phyloP scores from a whole-genome alignment of 257 asterid species.

The Perilla frutescens region DNA sequence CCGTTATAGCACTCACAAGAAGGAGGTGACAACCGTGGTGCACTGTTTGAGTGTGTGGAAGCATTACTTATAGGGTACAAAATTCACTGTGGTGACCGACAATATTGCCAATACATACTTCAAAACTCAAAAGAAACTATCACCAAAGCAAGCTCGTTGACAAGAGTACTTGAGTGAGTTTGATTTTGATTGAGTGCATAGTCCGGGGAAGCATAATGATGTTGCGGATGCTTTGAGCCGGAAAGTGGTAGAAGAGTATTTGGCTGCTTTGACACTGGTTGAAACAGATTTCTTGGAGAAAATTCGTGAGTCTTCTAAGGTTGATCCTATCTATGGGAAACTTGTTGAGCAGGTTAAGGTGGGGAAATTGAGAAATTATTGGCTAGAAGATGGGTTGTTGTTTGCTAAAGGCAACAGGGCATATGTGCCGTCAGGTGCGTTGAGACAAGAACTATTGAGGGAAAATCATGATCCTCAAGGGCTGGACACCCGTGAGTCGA shows the following conservation, averaged over 20 bases:
- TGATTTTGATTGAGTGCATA: background rate
- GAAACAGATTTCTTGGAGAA: too few relatives aligned
- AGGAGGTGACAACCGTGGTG: background rate
- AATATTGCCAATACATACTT: background rate
- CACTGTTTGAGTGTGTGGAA: too few relatives aligned
- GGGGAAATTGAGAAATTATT: background rate
- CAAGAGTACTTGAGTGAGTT: background rate
- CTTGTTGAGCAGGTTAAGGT: too few relatives aligned
- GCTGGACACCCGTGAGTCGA: background rate
- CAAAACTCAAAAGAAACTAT: too few relatives aligned
- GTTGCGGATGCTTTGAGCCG: background rate
- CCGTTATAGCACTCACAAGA: background rate
- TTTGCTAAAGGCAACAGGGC: background rate
- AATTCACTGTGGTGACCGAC: background rate
- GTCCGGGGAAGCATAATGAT: background rate
- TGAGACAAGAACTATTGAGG: background rate
- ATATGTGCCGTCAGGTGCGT: background rate
- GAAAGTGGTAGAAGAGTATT: background rate
- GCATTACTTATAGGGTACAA: background rate
- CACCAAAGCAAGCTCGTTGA: too few relatives aligned
- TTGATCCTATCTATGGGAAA: too few relatives aligned
- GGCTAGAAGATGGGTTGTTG: background rate
- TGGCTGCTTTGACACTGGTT: too few relatives aligned
- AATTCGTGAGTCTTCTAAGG: too few relatives aligned
- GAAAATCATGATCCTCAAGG: slow-evolving; percentile 13